Base-by-base conservation (phyloP, 2,329 filamentous ascomycete genomes). In the Talaromyces marneffei region DNA sequence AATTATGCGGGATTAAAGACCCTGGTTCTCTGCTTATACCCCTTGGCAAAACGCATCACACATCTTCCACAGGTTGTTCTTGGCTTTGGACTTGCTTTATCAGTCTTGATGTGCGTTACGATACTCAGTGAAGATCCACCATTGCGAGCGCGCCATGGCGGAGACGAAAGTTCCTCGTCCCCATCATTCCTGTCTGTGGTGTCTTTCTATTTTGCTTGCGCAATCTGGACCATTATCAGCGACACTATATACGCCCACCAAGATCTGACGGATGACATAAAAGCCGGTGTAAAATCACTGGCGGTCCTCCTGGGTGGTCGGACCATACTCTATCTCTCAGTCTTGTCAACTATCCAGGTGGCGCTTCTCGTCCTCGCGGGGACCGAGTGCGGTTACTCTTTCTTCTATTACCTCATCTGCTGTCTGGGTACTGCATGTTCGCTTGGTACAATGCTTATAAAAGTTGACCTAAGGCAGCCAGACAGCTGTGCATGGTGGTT, bases 401-500 rank as follows among this genome's bases (percentile, higher is more conserved):
- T 18, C 8, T 27, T 64, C 12, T 64, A 64, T 20, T 64, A 52
- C 54, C 42, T 52, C 2, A 25, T 27, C 7, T 48, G 35, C 23
- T 62, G 62, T 37, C 40, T 18, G 4, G 62, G 59, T 2, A 44
- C 55, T 16, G 59, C 48, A 4, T 5, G 44, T 2, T 40, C 57
- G 3, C 37, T 62, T 39, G 33, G 20, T 16, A 23, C 37, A 16
- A 59, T 64, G 63, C 18, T 64, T 16, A 23, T n/a, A 2, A 37
- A 40, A 10, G 57, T 63, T 16, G 50, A 54, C 44, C 14, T 64
- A 18, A 16, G 50, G 39, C 14, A 14, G 37, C 29, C 60, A 2
- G 61, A 44, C 12, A 64, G 63, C 29, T 64, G 63, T 37, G 57
- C 57, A 12, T 62, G 60, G 63, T 64, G 63, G 60, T 64, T 64